Evolutionary conservation across 2,329 filamentous ascomycete genomes (phyloP).

Genomic region (Stenocarpella maydis): DNA sequence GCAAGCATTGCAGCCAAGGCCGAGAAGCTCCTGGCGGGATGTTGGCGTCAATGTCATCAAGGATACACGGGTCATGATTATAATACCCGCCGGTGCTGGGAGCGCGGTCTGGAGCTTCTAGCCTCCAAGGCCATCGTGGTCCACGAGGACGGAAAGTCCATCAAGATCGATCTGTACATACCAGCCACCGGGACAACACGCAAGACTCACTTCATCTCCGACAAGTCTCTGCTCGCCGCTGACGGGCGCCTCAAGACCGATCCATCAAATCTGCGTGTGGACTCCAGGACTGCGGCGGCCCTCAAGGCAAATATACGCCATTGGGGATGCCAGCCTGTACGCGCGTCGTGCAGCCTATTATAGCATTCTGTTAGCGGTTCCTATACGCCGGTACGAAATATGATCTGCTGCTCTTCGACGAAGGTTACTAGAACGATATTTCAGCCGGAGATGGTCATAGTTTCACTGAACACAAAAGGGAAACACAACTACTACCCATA

Average conservation of each 20-base stretch:
- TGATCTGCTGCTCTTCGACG: slow-evolving; percentile 54
- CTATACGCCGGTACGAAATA: slow-evolving; percentile 57
- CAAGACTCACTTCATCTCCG: slow-evolving; percentile 36
- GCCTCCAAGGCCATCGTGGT: slow-evolving; percentile 44
- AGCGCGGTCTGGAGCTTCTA: slow-evolving; percentile 38
- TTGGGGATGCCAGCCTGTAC: slow-evolving; percentile 54
- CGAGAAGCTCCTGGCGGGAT: slow-evolving; percentile 50
- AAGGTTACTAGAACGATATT: slow-evolving; percentile 37
- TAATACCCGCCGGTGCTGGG: slow-evolving; percentile 44
- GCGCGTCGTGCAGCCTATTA: slow-evolving; percentile 53
- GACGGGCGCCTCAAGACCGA: slow-evolving; percentile 51
- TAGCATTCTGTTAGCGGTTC: slow-evolving; percentile 49
- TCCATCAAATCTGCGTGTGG: slow-evolving; percentile 46
- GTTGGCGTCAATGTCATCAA: slow-evolving; percentile 58
- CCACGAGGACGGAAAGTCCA: slow-evolving; percentile 48
- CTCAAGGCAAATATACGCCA: slow-evolving; percentile 56
- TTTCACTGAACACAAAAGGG: slow-evolving; percentile 52
- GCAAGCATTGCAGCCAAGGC: slow-evolving; percentile 49
- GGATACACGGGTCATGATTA: slow-evolving; percentile 47
- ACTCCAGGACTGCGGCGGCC: slow-evolving; percentile 38
- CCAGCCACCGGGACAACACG: slow-evolving; percentile 50
- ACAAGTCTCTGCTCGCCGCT: slow-evolving; percentile 28
- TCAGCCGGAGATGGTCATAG: slow-evolving; percentile 41
- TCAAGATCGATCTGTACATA: slow-evolving; percentile 58
- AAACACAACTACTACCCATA: slow-evolving; percentile 58